These are phyloP conservation scores for Allium fistulosum DNA, from an alignment of 106 monocot genomes.

Conservation along the genomic window DNA sequence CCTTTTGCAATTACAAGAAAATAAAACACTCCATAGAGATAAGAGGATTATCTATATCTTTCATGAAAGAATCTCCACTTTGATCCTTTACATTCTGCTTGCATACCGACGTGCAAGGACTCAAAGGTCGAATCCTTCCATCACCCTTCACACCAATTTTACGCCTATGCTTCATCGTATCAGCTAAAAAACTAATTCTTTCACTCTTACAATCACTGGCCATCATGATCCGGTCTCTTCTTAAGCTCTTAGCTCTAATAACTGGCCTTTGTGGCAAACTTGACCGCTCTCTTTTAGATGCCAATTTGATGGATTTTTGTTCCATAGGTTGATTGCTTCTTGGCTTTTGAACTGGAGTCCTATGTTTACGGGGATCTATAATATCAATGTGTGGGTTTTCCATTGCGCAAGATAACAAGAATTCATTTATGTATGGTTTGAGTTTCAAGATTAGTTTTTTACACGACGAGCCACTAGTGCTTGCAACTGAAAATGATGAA, in stretches of 20 bases:
- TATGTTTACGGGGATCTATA: slow-evolving; percentile 13
- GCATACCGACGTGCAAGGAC: background rate
- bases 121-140: background rate
- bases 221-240: background rate
- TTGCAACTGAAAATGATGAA: background rate
- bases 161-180: background rate
- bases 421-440: slow-evolving; percentile 3
- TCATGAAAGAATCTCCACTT: background rate
- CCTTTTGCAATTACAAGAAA: slow-evolving; percentile 20
- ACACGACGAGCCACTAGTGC: slow-evolving; percentile 1
- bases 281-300: slow-evolving; percentile 15
- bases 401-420: background rate
- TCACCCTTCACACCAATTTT: background rate
- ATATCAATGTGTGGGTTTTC: slow-evolving; percentile 16
- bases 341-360: background rate
- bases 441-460: slow-evolving; percentile 9
- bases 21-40: slow-evolving; percentile 48
- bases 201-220: background rate
- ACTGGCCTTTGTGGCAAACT: slow-evolving; percentile 11
- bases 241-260: slow-evolving; percentile 21
- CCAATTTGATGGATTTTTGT: background rate
- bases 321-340: background rate
- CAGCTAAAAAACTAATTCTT: background rate
- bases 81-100: background rate
- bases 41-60: slow-evolving; percentile 31